Percentiles rank a stretch among this genome's conserved stretches.
Conservation (phyloP, 2,329 filamentous ascomycete genomes). For the Sporothrix phasma region DNA sequence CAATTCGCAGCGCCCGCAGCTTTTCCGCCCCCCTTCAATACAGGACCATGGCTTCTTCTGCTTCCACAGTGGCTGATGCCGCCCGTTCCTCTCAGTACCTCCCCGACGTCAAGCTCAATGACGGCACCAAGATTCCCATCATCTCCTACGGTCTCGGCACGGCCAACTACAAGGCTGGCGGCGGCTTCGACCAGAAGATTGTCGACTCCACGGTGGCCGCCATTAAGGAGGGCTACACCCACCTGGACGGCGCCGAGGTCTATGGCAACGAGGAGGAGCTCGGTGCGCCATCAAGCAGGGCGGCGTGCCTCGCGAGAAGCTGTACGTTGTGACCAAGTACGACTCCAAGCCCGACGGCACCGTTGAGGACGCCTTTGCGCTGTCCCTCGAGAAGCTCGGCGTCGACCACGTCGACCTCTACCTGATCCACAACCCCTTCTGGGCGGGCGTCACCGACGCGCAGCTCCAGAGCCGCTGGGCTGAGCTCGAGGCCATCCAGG, state of each 20-base stretch:
- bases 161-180: conserved; percentile 48
- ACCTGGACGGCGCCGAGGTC: conserved; percentile 65
- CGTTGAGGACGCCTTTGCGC: conserved; percentile 42
- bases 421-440: conserved; percentile 50
- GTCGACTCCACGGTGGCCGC: conserved; percentile 46
- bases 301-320: conserved; percentile 53
- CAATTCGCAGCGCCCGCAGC: not conserved
- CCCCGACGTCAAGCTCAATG: conserved; percentile 58
- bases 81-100: conserved; percentile 26
- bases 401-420: conserved; percentile 66
- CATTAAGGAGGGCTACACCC: conserved; percentile 58
- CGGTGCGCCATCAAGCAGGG: conserved; percentile 60
- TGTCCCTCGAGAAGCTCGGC: conserved; percentile 54
- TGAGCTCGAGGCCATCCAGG: conserved; percentile 55
- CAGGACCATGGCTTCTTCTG: conserved; percentile 9
- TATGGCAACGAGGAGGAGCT: conserved; percentile 61
- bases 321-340: conserved; percentile 59
- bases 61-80: not conserved
- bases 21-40: not conserved
- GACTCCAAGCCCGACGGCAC: conserved; percentile 28
- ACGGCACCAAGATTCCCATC: conserved; percentile 63
- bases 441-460: conserved; percentile 35
- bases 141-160: conserved; percentile 67
- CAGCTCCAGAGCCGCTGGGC: conserved; percentile 51
- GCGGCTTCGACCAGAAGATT: conserved; percentile 44